Evolutionary conservation across 805 yeast genomes (phyloP).

Genomic region (Starmerella vaccinii): DNA sequence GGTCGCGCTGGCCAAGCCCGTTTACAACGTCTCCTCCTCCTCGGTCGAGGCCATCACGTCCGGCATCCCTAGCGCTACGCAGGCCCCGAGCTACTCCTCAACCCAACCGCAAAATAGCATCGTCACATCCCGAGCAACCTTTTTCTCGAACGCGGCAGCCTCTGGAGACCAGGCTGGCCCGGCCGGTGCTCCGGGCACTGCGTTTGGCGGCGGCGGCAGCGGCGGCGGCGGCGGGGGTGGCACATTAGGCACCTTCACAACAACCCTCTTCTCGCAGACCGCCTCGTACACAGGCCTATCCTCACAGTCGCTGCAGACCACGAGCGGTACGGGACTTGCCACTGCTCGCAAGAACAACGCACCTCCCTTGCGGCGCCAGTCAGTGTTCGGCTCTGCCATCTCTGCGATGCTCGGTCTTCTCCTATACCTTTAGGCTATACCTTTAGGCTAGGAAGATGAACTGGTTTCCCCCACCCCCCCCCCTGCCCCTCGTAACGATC

Average conservation of each 20-base stretch:
- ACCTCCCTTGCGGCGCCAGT: background rate
- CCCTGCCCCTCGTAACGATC: no score
- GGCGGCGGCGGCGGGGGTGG: background rate
- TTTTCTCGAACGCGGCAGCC: slow-evolving; percentile 5
- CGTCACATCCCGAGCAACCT: slow-evolving; percentile 10
- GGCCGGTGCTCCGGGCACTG: background rate
- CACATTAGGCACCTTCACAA: background rate
- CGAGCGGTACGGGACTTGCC: background rate
- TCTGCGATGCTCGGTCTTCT: slow-evolving; percentile 1
- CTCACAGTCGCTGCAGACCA: background rate
- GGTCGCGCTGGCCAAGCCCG: slow-evolving; percentile 47
- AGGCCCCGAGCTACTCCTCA: slow-evolving; percentile 22
- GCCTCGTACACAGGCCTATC: background rate
- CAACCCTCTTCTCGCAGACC: background rate
- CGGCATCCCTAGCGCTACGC: slow-evolving; percentile 27
- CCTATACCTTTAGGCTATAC: slow-evolving; percentile 1
- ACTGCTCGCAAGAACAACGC: background rate
- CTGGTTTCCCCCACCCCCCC: background rate
- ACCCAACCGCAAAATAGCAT: slow-evolving; percentile 7
- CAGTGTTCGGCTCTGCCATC: background rate
- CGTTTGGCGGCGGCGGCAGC: background rate
- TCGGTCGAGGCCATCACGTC: slow-evolving; percentile 26
- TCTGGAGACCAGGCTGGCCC: no score
- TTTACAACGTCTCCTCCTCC: slow-evolving; percentile 24
- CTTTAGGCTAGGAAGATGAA: no score